Conservation (phyloP, 331 rosid genomes). For the Acacia concinna region DNA sequence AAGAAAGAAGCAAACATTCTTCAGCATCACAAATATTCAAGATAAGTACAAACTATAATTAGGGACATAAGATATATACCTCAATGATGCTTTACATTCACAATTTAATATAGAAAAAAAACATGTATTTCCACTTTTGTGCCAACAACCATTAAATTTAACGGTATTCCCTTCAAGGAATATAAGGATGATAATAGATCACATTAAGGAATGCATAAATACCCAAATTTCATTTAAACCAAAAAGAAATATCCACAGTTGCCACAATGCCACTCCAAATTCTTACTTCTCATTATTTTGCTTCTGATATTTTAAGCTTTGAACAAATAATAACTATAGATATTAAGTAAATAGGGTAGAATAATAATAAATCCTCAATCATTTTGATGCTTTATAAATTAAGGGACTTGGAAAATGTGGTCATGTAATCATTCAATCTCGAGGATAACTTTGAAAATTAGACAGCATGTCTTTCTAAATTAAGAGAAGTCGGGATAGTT, state of each 20-base stretch:
- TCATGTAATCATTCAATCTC: background rate
- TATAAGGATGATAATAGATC: background rate
- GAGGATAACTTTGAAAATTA: background rate
- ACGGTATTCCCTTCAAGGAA: background rate
- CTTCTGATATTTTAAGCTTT: background rate
- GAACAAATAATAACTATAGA: background rate
- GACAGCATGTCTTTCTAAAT: background rate
- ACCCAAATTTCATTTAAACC: background rate
- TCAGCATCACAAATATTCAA: constrained; percentile 15
- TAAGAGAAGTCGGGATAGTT: background rate
- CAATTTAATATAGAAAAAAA: background rate
- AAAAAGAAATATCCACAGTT: background rate
- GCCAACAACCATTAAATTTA: background rate
- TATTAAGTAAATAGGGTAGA: background rate
- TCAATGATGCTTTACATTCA: background rate
- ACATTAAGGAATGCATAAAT: background rate
- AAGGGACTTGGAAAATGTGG: background rate
- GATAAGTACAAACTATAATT: background rate
- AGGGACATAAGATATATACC: background rate
- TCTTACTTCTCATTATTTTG: background rate
- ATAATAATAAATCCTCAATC: background rate
- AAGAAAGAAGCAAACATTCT: background rate
- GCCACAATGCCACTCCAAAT: background rate
- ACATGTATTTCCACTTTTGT: background rate
- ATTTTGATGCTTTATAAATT: background rate